Conservation (phyloP, 2,329 filamentous ascomycete genomes). For the Aspergillus bombycis region DNA sequence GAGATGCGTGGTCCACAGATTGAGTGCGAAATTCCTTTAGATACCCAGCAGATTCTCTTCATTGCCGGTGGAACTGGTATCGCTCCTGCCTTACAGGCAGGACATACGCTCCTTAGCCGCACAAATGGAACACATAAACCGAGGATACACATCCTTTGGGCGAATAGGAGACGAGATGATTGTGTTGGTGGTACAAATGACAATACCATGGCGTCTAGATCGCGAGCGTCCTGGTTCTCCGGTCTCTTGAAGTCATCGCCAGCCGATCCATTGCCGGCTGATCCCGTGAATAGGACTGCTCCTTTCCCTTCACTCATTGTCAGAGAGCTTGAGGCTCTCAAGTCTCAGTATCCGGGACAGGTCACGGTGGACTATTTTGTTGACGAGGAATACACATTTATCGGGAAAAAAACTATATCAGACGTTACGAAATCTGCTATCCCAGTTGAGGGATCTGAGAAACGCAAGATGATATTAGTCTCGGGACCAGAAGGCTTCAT, state of each 20-base stretch:
- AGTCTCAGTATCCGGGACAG: conserved; percentile 57
- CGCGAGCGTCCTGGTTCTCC: conserved; percentile 34
- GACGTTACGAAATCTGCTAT: conserved; percentile 30
- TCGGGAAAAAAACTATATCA: conserved; percentile 58
- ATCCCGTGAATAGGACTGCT: neutral
- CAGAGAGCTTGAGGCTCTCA: conserved; percentile 65
- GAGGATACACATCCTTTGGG: conserved; percentile 78
- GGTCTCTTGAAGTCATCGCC: conserved; percentile 28
- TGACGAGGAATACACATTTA: conserved; percentile 74
- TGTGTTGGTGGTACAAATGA: conserved; percentile 64
- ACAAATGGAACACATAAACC: conserved; percentile 36
- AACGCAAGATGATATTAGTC: conserved; percentile 67
- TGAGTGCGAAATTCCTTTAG: conserved; percentile 65
- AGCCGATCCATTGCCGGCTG: neutral
- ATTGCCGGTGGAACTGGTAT: conserved; percentile 92
- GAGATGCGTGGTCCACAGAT: conserved; percentile 78
- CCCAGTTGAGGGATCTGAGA: conserved; percentile 29
- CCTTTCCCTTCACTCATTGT: conserved; percentile 51
- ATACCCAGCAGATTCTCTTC: conserved; percentile 70
- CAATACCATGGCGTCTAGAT: conserved; percentile 27
- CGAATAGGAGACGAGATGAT: conserved; percentile 69
- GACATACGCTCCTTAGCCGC: conserved; percentile 57
- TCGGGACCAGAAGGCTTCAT: conserved; percentile 93
- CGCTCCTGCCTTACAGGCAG: conserved; percentile 83
- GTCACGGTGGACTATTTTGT: conserved; percentile 75